Base-by-base conservation (phyloP, 2,329 filamentous ascomycete genomes). In the Fusarium dimerum region DNA sequence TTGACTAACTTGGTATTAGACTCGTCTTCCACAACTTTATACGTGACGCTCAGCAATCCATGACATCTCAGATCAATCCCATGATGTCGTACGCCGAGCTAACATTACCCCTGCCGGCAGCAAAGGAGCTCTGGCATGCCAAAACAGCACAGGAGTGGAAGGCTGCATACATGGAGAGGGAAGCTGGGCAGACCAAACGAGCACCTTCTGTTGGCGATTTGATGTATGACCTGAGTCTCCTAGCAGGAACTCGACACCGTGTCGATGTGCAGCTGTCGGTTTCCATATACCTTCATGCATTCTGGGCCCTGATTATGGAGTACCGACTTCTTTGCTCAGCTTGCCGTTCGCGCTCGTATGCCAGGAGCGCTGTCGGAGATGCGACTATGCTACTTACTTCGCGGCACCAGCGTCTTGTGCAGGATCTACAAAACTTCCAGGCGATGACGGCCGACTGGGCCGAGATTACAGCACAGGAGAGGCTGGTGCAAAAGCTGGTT, bases 81-180 rank as follows among this genome's bases (percentile, higher is more conserved):
- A 73, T 84, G 17, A 82, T 90, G 57, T 87, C 86, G 0, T 90
- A 89, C 61, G 78, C 85, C 1, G 88, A 90, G 61, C 71, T 90
- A 45, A 82, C 82, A 5, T 71, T 90, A 3, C 85, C 86, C 2
- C 68, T 91, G 1, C 87, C 88, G 0, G 81, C 81, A 54, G 74
- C 82, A 0, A 77, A 79, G 48, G 76, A 80, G 12, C 67, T 91
- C 2, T 92, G 88, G 88, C 78, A 82, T 44, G 87, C 88, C 2
- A 77, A 78, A 30, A 79, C 79, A 1, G 85, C 87, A 2, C 64
- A 73, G 16, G 80, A 84, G 54, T 91, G 88, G 87, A 88, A 87
- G 65, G 67, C 73, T 8, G 72, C 78, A 1, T 88, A 83, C 56
- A 69, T 88, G 3, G 66, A 74, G 63, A 54, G 71, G 20, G 63